phyloP scores from a whole-genome alignment of 1,139 yeast genomes.

The Kodamaea alishanica region DNA sequence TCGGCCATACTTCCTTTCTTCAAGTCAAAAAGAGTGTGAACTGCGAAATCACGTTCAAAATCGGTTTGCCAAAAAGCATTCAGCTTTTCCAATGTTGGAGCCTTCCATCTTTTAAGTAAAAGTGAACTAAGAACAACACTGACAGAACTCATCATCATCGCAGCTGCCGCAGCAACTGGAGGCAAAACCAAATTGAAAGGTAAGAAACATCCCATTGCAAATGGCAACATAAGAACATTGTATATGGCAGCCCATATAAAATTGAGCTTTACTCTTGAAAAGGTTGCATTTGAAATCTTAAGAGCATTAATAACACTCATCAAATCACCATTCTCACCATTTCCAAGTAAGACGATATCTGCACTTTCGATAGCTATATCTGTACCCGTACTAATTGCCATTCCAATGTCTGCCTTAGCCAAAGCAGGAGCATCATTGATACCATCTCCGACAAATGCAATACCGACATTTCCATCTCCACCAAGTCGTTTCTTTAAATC shows the following conservation, averaged over 20 bases:
- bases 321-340: slow-evolving; percentile 37
- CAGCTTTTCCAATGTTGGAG: slow-evolving; percentile 27
- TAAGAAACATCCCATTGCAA: slow-evolving; percentile 87
- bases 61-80: slow-evolving; percentile 15
- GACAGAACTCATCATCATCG: slow-evolving; percentile 91
- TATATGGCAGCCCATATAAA: slow-evolving; percentile 84
- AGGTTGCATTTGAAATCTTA: slow-evolving; percentile 67
- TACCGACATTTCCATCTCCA: slow-evolving; percentile 30
- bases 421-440: slow-evolving; percentile 95
- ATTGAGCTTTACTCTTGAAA: slow-evolving; percentile 72
- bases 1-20: slow-evolving; percentile 29
- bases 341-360: slow-evolving; percentile 67
- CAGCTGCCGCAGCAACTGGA: slow-evolving; percentile 88
- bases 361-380: slow-evolving; percentile 97
- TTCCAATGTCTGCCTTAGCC: slow-evolving; percentile 83
- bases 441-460: slow-evolving; percentile 96
- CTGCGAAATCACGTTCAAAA: slow-evolving; percentile 21
- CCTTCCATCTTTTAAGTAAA: slow-evolving; percentile 59
- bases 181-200: slow-evolving; percentile 77
- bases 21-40: slow-evolving; percentile 25
- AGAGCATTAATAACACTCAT: slow-evolving; percentile 70
- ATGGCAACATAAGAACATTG: slow-evolving; percentile 84
- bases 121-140: slow-evolving; percentile 85
- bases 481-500: slow-evolving; percentile 50
- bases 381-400: slow-evolving; percentile 89